Evolutionary conservation across 2,329 filamentous ascomycete species (phyloP), one percentile per base, ranked within the genome.

Genomic region (Lasiodiplodia theobromae): DNA sequence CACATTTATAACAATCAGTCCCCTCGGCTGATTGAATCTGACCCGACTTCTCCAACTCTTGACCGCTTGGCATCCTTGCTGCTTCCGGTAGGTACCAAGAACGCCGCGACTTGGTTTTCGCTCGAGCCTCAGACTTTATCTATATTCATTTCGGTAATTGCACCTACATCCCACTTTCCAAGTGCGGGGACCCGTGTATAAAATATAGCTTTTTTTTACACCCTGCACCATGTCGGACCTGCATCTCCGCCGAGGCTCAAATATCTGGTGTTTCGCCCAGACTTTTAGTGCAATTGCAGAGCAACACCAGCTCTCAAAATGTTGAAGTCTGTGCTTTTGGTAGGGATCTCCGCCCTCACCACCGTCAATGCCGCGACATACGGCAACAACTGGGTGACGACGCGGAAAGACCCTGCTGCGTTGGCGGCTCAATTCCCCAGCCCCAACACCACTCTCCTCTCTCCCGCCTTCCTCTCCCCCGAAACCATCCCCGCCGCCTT

Each of bases 341-440:
- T 49, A 25, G 57, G 57, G 6, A 40, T 62, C 21, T 40, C 40
- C 5, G 38, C n/a, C 23, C 38, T 49, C 23, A 34, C 14, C 16
- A 49, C 40, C 7, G 40, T 23, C 25, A 44, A 62, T 40, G 57
- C 23, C 40, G 23, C 25, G 14, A 47, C 23, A 14, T 79, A 79
- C 72, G 77, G 77, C 57, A 71, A 77, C 37, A 79, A 79, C 54
- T 74, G 75, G 68, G 73, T 74, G 31, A 49, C 58, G 5, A 70
- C 76, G 4, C 71, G 71, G 12, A 69, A 71, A n/a, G 76, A 79
- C 69, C 72, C 74, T 34, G 67, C 76, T 16, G 72, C 77, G n/a
- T 76, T 79, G 67, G 76, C 75, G n/a, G 71, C 66, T 11, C 75
- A 75, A 3, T 80, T 80, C 37, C 77, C 75, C 14, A 72, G 72